Percentiles rank a stretch among this genome's conserved stretches.
These are phyloP conservation scores for Aspergillus sclerotioniger DNA, from an alignment of 495 filamentous ascomycete species.

Conservation along the genomic window DNA sequence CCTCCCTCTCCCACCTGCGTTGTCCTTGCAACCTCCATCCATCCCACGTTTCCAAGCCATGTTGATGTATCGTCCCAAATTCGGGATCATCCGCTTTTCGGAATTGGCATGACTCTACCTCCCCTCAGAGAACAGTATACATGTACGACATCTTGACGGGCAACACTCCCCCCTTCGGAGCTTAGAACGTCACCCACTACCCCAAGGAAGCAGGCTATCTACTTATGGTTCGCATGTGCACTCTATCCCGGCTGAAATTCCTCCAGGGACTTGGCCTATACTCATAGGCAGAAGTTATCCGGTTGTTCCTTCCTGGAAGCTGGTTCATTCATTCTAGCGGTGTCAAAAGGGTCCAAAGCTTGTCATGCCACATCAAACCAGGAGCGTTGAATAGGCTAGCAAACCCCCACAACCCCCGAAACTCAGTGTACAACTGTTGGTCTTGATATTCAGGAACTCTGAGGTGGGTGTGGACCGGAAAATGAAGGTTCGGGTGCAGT, in stretches of 20 bases:
- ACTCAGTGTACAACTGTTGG: slow-evolving; percentile 3
- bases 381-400: not conserved
- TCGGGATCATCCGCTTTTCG: not conserved
- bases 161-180: not conserved
- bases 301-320: not conserved
- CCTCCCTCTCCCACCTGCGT: not conserved
- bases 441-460: slow-evolving; percentile 6
- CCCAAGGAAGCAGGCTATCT: not conserved
- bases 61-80: not conserved
- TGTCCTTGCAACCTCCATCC: slow-evolving; percentile 12
- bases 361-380: not conserved
- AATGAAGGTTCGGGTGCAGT: not conserved
- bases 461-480: not conserved
- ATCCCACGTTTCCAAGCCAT: slow-evolving; percentile 1
- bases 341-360: slow-evolving; percentile 1
- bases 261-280: not conserved
- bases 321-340: slow-evolving; percentile 1
- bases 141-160: not conserved
- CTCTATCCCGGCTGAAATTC: not conserved
- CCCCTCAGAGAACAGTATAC: not conserved
- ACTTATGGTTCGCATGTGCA: not conserved
- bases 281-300: not conserved
- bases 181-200: not conserved
- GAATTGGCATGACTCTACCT: not conserved
- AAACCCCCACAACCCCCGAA: slow-evolving; percentile 11